Base-by-base conservation (phyloP, 139 green algal genomes). In the Monoraphidium neglectum region DNA sequence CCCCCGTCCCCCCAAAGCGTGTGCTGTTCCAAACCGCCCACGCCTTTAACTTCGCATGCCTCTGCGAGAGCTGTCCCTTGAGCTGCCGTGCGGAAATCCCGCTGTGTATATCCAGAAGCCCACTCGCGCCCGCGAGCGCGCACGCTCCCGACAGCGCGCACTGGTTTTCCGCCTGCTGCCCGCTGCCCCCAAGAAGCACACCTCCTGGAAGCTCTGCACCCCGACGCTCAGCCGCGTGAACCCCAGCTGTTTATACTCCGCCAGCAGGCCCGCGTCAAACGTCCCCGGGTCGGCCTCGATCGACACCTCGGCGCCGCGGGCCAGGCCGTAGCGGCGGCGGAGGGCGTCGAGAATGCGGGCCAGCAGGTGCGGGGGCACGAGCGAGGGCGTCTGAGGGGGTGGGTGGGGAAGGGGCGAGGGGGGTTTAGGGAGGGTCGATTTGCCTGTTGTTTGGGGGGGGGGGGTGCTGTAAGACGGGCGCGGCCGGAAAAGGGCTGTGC, bases 201-300 rank as follows among this genome's bases (percentile, higher is more conserved):
- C 87, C 80, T 91, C 60, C 4, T 92, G 63, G 67, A 94, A 94
- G 38, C 82, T 79, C 84, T 98, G 95, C 36, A 98, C 93, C 2
- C 96, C 96, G 32, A 99, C 72, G 78, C 92, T 98, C 21, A 99
- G 70, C 0, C 96, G 83, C 36, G 77, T 97, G 5, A 99, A 87
- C 1, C 96, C 96, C 43, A 94, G 64, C 0, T 4, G 63, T 77
- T 88, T 68, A 85, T 97, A 99, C 30, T 75, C 82, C 23, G 70
- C 49, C 78, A 99, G 80, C 54, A 87, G 83, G 1, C 66, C 35
- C 15, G 68, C 71, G 69, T 97, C 89, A 84, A 99, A 99, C 4
- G 96, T 99, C 40, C 96, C 96, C 1, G 96, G 96, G 80, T 99
- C 96, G 2, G 91, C 90, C 78, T 99, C 96, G 51, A 99, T 87